Conservation (phyloP, 345 rosid species). For the Fremontodendron californicum region DNA sequence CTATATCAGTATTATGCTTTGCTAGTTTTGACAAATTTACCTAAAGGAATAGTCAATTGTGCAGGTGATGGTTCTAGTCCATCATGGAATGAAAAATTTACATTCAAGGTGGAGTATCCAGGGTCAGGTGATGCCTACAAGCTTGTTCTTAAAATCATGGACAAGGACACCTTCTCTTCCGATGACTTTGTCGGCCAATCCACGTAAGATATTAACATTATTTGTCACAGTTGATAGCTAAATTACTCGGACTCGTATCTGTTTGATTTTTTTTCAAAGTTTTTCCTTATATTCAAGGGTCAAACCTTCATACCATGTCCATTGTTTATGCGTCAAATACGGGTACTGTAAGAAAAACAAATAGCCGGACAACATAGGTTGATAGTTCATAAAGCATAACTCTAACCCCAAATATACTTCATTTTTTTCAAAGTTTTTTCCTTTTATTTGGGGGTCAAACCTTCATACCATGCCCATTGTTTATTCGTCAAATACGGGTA, state of each 20-base stretch:
- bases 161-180: constrained; percentile 66
- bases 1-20: not conserved
- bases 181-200: constrained; percentile 78
- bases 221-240: not conserved
- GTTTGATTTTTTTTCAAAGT: not conserved
- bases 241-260: not conserved
- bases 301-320: not conserved
- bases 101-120: constrained; percentile 77
- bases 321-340: not conserved
- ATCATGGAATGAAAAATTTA: constrained; percentile 65
- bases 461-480: too few relatives aligned
- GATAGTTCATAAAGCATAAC: not conserved
- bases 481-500: too few relatives aligned
- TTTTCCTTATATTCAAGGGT: not conserved
- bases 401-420: not conserved
- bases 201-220: constrained; percentile 37
- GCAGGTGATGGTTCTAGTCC: constrained; percentile 54
- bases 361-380: not conserved
- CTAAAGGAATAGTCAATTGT: not conserved
- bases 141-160: constrained; percentile 73
- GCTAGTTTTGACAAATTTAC: not conserved
- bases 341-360: not conserved
- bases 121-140: constrained; percentile 51
- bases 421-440: too few relatives aligned
- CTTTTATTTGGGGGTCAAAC: too few relatives aligned